Percentiles rank a stretch among this genome's conserved stretches.
phyloP scores from a whole-genome alignment of 108 stramenopile genomes.

The Fragilariopsis cylindrus region DNA sequence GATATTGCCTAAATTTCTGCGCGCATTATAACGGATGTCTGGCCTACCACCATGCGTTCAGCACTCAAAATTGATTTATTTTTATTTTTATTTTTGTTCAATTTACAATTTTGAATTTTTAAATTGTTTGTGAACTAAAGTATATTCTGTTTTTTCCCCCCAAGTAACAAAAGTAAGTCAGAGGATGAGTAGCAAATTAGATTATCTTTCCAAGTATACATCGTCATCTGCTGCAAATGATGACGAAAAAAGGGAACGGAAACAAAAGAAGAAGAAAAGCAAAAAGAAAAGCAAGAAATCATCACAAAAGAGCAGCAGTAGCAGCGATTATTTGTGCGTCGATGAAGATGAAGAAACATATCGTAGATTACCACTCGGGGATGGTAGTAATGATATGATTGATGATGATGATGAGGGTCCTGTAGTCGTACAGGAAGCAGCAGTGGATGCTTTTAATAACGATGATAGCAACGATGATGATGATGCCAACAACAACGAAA shows the following conservation, averaged over 20 bases:
- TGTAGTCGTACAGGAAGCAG: neutral
- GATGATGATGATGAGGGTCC: neutral
- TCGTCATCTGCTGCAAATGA: neutral
- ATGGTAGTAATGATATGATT: neutral
- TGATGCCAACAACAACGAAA: neutral
- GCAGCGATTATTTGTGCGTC: neutral
- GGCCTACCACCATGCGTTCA: no score
- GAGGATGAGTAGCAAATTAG: conserved; percentile 4
- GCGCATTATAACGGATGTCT: no score
- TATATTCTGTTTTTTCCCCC: no score
- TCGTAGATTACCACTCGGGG: neutral
- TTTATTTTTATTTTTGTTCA: no score
- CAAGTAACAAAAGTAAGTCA: no score
- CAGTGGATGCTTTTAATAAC: neutral
- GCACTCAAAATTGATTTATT: no score
- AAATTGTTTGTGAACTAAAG: no score
- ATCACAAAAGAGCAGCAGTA: neutral
- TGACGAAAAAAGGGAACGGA: neutral
- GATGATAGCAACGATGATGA: neutral
- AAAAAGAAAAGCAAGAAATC: conserved; percentile 3
- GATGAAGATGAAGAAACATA: conserved; percentile 9
- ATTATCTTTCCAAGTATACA: conserved; percentile 21
- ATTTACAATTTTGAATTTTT: no score
- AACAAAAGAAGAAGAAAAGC: conserved; percentile 12
- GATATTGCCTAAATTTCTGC: no score